Evolutionary conservation across 2,329 filamentous ascomycete genomes (phyloP).

Genomic region (Diplodia mutila): DNA sequence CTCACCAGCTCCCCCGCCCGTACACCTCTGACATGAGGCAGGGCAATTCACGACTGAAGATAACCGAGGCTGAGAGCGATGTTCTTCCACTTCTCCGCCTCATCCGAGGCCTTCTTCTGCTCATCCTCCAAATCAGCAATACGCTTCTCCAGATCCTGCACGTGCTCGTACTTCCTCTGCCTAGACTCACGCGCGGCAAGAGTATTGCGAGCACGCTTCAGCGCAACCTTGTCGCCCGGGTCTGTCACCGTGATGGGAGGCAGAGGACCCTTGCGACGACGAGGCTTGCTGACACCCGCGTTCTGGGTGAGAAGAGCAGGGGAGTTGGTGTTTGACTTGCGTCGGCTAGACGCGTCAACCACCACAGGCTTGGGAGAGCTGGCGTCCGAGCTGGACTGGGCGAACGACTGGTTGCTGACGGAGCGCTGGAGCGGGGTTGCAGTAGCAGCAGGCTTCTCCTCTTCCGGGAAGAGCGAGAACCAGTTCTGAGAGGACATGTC

Average conservation of each 20-base stretch:
- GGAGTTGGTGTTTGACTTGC: conserved; percentile 48
- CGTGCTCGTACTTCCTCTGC: conserved; percentile 77
- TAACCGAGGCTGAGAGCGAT: conserved; percentile 34
- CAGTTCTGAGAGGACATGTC: conserved; percentile 64
- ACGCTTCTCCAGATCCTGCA: conserved; percentile 73
- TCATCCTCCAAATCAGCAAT: conserved; percentile 69
- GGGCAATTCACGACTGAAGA: conserved; percentile 39
- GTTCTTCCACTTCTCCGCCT: conserved; percentile 45
- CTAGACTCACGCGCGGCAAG: conserved; percentile 92
- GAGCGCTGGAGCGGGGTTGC: conserved; percentile 47
- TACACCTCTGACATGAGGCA: conserved; percentile 32
- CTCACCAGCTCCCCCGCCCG: conserved; percentile 44
- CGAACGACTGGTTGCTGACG: conserved; percentile 43
- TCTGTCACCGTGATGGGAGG: conserved; percentile 75
- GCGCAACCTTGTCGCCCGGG: conserved; percentile 71
- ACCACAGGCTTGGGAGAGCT: conserved; percentile 40
- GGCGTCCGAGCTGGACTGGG: conserved; percentile 41
- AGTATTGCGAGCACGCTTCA: conserved; percentile 94
- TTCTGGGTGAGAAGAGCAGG: conserved; percentile 63
- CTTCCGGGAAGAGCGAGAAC: conserved; percentile 73
- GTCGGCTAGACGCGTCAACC: conserved; percentile 36
- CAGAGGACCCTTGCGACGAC: conserved; percentile 79
- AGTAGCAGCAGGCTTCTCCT: conserved; percentile 37
- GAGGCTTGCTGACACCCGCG: conserved; percentile 68
- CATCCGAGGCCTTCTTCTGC: conserved; percentile 47